A percentile compares a stretch with the other conserved stretches of the same genome.
Conservation (phyloP, 257 asterid genomes). For the Solanum appendiculatum region DNA sequence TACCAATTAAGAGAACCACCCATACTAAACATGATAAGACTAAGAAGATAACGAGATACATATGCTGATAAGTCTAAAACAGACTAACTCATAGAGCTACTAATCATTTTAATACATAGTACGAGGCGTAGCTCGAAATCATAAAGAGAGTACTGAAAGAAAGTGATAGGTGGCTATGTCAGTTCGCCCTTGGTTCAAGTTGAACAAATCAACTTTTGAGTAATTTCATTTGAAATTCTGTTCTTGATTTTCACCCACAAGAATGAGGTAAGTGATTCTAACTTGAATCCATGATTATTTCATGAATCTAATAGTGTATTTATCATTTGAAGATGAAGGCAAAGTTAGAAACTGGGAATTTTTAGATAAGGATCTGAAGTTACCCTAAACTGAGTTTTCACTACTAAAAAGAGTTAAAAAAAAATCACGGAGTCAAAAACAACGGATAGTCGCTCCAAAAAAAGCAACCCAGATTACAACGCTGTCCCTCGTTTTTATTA, state of each 20-base stretch:
- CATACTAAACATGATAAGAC: not conserved
- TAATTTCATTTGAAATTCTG: not conserved
- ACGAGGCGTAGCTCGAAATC: not conserved
- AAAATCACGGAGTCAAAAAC: not conserved
- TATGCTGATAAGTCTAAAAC: not conserved
- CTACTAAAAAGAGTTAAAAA: not conserved
- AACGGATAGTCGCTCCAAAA: not conserved
- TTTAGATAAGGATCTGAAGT: not conserved
- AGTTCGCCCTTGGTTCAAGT: not conserved
- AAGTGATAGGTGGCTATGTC: not conserved
- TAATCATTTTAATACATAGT: not conserved
- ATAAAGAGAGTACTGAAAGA: not conserved
- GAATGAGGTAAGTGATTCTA: not conserved
- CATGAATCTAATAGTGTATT: not conserved
- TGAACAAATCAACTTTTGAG: not conserved
- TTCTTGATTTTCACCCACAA: not conserved
- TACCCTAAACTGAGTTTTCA: not conserved
- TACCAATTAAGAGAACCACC: not conserved
- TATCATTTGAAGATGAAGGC: not conserved
- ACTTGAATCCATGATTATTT: not conserved
- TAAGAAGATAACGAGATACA: not conserved
- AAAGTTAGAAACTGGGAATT: not conserved
- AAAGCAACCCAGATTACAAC: not conserved
- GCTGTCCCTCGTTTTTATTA: not conserved
- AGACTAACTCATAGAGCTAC: not conserved